Conservation (phyloP, 257 asterid genomes). For the Vinca minor region DNA sequence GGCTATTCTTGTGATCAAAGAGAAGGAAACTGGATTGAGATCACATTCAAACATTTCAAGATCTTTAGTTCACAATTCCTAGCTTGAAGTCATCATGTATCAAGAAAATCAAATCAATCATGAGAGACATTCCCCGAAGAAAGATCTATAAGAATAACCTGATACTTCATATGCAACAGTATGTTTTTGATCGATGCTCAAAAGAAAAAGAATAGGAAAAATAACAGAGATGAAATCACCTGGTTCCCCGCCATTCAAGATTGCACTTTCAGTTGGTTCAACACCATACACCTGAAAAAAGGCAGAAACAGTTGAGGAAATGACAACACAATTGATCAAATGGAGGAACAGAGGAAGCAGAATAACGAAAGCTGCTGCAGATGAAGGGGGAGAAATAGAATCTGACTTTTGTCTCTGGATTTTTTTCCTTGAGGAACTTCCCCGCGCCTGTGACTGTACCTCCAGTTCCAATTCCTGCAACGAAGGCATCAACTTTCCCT, state of each 20-base stretch:
- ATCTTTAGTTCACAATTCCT: background rate
- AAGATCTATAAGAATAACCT: background rate
- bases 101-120: background rate
- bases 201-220: background rate
- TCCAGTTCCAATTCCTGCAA: conserved; percentile 48
- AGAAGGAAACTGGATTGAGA: background rate
- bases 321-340: background rate
- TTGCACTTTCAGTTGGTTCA: conserved; percentile 42
- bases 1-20: background rate
- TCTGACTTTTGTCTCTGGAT: conserved; percentile 30
- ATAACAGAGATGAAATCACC: conserved; percentile 19
- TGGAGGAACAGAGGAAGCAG: background rate
- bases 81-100: background rate
- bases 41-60: too few species aligned
- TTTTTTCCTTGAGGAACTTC: conserved; percentile 38
- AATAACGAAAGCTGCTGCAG: background rate
- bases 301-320: background rate
- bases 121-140: background rate
- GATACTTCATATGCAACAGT: background rate
- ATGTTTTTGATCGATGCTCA: background rate
- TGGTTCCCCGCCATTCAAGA: conserved; percentile 30
- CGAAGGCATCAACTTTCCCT: conserved; percentile 32
- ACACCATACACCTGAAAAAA: conserved; percentile 32
- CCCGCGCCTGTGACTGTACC: conserved; percentile 52
- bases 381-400: background rate